phyloP scores from a whole-genome alignment of 2,329 filamentous ascomycete species.

The Pezicula neosporulosa region DNA sequence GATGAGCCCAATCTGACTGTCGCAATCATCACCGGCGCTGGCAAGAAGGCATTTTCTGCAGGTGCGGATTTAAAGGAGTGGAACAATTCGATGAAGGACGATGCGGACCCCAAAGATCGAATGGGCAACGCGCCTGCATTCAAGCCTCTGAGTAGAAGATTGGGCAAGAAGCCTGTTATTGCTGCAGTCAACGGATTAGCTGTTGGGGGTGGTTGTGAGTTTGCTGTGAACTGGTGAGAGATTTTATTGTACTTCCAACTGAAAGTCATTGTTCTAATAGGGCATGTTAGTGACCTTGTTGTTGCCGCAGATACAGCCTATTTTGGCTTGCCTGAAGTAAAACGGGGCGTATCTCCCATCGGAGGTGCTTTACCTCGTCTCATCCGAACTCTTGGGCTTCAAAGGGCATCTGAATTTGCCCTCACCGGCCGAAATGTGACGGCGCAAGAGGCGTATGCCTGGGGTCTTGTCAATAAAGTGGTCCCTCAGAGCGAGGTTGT shows the following conservation, averaged over 20 bases:
- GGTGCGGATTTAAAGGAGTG: constrained; percentile 66
- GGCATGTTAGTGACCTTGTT: constrained; percentile 51
- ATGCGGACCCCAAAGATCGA: constrained; percentile 28
- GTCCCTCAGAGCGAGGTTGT: constrained; percentile 47
- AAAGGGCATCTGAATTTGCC: constrained; percentile 66
- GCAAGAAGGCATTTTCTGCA: constrained; percentile 57
- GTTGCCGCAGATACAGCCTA: constrained; percentile 53
- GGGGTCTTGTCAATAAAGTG: constrained; percentile 66
- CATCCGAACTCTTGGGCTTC: constrained; percentile 58
- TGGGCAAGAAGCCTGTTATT: constrained; percentile 69
- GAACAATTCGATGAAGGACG: constrained; percentile 39
- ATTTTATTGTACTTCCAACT: not conserved
- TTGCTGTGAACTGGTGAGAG: constrained; percentile 56
- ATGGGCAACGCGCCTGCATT: constrained; percentile 34
- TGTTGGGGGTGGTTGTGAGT: constrained; percentile 72
- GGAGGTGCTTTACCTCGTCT: constrained; percentile 68
- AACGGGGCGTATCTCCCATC: constrained; percentile 64
- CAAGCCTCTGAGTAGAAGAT: constrained; percentile 60
- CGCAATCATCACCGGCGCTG: constrained; percentile 58
- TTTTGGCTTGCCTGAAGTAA: constrained; percentile 69
- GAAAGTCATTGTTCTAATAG: not conserved
- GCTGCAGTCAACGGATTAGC: constrained; percentile 72
- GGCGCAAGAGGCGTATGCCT: constrained; percentile 54
- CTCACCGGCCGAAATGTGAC: constrained; percentile 57
- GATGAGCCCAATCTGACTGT: constrained; percentile 53